phyloP scores from a whole-genome alignment of 768 basidiomycete genomes.

The Phylloporus rhodoxanthus region DNA sequence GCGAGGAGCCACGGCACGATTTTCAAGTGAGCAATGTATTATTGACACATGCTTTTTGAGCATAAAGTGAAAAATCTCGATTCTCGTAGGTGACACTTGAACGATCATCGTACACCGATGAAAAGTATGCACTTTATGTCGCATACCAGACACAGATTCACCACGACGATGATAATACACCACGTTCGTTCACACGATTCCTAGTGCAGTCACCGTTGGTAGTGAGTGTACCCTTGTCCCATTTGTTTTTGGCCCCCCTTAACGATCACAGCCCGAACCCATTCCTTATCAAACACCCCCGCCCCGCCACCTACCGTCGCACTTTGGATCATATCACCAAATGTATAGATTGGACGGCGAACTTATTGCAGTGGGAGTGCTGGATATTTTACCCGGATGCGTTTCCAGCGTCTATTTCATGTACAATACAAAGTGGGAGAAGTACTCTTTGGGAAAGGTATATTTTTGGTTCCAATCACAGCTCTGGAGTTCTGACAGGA shows the following conservation, averaged over 20 bases:
- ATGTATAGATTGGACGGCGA: conserved; percentile 76
- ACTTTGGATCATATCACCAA: conserved; percentile 92
- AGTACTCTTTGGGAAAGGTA: conserved; percentile 75
- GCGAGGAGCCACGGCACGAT: conserved; percentile 37
- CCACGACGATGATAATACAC: conserved; percentile 50
- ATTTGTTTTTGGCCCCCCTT: neutral
- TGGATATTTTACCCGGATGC: conserved; percentile 85
- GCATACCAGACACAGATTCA: conserved; percentile 80
- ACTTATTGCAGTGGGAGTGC: conserved; percentile 78
- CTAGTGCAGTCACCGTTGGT: conserved; percentile 72
- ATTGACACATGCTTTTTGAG: neutral
- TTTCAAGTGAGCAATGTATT: conserved; percentile 48
- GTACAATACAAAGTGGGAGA: conserved; percentile 68
- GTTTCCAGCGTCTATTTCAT: conserved; percentile 88
- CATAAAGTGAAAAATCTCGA: neutral
- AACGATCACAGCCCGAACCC: conserved; percentile 41
- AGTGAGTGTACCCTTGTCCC: conserved; percentile 37
- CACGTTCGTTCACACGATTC: conserved; percentile 60
- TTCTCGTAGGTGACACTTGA: conserved; percentile 61
- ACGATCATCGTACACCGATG: conserved; percentile 65
- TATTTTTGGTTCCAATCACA: neutral
- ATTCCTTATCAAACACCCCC: conserved; percentile 52
- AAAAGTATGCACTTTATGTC: conserved; percentile 75
- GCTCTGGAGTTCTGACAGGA: neutral
- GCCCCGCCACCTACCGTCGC: conserved; percentile 56